Evolutionary conservation across 345 rosid genomes (phyloP).

Genomic region (Eucalyptus polyanthemos): DNA sequence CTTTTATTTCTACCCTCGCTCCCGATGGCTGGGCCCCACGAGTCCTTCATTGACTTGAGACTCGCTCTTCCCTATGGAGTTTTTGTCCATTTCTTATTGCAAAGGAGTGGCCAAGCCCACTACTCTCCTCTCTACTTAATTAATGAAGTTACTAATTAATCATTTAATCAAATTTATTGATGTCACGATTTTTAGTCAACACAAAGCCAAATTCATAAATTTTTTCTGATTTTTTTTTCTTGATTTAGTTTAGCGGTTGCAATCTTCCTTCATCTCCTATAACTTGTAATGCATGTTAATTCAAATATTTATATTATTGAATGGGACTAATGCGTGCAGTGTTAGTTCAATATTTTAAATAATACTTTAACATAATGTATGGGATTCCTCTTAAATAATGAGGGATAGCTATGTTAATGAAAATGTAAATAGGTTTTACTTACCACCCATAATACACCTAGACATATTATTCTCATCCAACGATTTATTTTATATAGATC

Average conservation of each 20-base stretch:
- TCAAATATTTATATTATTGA: no score
- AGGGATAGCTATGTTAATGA: background rate
- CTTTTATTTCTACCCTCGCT: fast-evolving
- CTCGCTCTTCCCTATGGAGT: fast-evolving
- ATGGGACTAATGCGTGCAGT: no score
- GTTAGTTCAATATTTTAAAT: background rate
- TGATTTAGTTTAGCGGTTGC: no score
- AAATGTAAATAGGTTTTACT: background rate
- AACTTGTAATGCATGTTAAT: background rate
- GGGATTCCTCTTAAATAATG: background rate
- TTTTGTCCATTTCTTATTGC: no score
- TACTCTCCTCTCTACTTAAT: background rate
- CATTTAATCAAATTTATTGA: no score
- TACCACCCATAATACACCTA: fast-evolving
- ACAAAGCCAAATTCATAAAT: background rate
- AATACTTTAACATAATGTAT: no score
- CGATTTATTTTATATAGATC: background rate
- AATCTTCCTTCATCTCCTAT: background rate
- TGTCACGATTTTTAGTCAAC: background rate
- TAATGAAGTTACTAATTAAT: background rate
- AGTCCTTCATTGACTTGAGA: no score
- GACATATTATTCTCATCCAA: background rate
- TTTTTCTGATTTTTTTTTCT: no score
- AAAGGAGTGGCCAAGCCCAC: background rate
- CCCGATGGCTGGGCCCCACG: fast-evolving